Evolutionary conservation across 1,284 basidiomycete genomes (phyloP), one percentile per base, ranked within the genome.

Genomic region (Austroboletus sp.): DNA sequence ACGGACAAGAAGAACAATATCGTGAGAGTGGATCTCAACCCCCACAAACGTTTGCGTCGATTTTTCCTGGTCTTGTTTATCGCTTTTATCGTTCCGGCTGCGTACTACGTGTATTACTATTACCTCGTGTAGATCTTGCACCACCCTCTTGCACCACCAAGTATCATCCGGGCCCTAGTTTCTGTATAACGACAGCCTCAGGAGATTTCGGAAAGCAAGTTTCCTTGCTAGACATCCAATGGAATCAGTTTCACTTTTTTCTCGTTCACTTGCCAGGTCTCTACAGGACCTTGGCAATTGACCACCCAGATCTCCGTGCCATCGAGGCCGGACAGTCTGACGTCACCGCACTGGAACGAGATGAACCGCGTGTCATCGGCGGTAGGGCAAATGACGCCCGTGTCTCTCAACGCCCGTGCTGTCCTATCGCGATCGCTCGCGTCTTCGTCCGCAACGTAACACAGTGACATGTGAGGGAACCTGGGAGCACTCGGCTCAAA

Each of bases 391-490:
- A 65, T 57, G 9, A 74, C 54, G 6, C 68, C 67, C 1, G 58
- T 51, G 5, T 63, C 55, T 51, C 63, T 55, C 47, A 85, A 57
- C 33, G 61, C 62, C 39, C 60, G 64, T 38, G 62, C 57, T 4
- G 63, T 57, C 42, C 53, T 57, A 25, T 51, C 52, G 2, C 75
- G 66, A 46, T 71, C 61, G 9, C 57, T 62, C 8, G 68, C 67
- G 53, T 86, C 80, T 21, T 70, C 68, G 44, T 85, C 78, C 23
- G 69, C 70, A 49, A 87, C 78, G 57, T 88, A 88, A 53, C 75
- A 79, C 50, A 88, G 51, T 30, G 85, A 88, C 52, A 85, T 51
- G 59, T 88, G 85, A 11, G 84, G 80, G 50, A 78, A 79, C 30
- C 68, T 63, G 0, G 82, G 80, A 1, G 77, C 77, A 4, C 57